Conservation (phyloP, 2,329 filamentous ascomycete genomes). For the Aspergillus unguis region DNA sequence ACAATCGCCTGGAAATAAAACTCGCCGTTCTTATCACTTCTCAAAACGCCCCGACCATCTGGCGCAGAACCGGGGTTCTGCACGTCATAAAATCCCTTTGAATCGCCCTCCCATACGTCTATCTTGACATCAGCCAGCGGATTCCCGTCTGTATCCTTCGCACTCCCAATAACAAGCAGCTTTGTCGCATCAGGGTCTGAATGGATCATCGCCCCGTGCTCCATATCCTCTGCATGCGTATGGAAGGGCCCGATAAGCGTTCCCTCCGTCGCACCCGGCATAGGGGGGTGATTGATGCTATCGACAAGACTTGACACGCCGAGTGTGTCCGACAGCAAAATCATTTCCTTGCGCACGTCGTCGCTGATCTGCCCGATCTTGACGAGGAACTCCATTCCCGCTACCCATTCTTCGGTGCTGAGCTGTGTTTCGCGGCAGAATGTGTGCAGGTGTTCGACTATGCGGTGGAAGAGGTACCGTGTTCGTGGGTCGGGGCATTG, state of each 20-base stretch:
- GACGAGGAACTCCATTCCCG: slow-evolving; percentile 68
- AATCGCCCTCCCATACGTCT: slow-evolving; percentile 28
- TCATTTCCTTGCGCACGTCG: slow-evolving; percentile 15
- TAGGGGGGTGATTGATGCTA: slow-evolving; percentile 22
- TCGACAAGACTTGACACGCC: slow-evolving; percentile 29
- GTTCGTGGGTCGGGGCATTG: slow-evolving; percentile 63
- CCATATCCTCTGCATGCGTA: slow-evolving; percentile 21
- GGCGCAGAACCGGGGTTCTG: slow-evolving; percentile 23
- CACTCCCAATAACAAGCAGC: slow-evolving; percentile 19
- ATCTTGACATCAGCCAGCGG: slow-evolving; percentile 18
- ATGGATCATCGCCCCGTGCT: slow-evolving; percentile 21
- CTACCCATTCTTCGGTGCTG: slow-evolving; percentile 75
- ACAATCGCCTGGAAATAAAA: slow-evolving; percentile 27
- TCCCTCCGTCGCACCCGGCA: slow-evolving; percentile 22
- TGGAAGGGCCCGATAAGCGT: slow-evolving; percentile 31
- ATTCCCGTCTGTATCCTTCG: slow-evolving; percentile 24
- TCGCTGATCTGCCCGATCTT: slow-evolving; percentile 22
- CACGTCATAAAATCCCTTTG: slow-evolving; percentile 28
- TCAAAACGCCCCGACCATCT: slow-evolving; percentile 24
- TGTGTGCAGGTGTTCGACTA: slow-evolving; percentile 75
- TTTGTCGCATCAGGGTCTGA: slow-evolving; percentile 18
- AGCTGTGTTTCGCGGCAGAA: slow-evolving; percentile 76
- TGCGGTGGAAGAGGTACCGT: slow-evolving; percentile 68
- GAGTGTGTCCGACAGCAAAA: slow-evolving; percentile 21
- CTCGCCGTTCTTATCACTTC: slow-evolving; percentile 19